Percentiles rank a stretch among this genome's conserved stretches.
These are phyloP conservation scores for Alternaria triticimaculans DNA, from an alignment of 2,329 filamentous ascomycete genomes.

Conservation along the genomic window DNA sequence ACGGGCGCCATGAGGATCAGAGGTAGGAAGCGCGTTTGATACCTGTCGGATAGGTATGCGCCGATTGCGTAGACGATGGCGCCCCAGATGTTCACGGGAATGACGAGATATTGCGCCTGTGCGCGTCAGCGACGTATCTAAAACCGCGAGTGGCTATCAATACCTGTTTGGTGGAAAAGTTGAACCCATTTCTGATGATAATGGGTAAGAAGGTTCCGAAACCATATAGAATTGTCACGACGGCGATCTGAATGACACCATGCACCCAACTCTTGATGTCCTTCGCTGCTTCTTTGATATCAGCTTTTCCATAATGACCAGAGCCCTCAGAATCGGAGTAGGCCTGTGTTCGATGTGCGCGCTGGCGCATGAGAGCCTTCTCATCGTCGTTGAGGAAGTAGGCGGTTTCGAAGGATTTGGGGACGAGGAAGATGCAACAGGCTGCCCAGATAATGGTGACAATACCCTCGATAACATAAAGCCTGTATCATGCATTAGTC, in stretches of 20 bases:
- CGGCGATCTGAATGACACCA: constrained; percentile 49
- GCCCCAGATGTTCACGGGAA: constrained; percentile 53
- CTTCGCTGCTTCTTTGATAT: constrained; percentile 42
- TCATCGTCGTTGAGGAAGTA: constrained; percentile 43
- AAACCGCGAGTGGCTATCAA: not conserved
- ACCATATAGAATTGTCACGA: constrained; percentile 49
- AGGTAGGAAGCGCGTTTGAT: constrained; percentile 48
- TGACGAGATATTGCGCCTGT: constrained; percentile 48
- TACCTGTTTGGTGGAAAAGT: constrained; percentile 50
- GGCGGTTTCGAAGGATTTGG: constrained; percentile 41
- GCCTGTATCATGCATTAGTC: constrained; percentile 9
- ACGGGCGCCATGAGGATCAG: constrained; percentile 42
- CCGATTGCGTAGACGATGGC: constrained; percentile 50
- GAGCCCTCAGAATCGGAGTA: constrained; percentile 40
- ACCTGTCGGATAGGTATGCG: constrained; percentile 49
- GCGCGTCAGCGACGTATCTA: accelerated
- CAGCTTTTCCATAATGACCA: constrained; percentile 36
- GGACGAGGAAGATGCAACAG: constrained; percentile 39
- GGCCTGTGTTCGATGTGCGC: constrained; percentile 37
- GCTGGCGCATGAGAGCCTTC: constrained; percentile 37
- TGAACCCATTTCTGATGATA: constrained; percentile 51
- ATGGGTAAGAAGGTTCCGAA: constrained; percentile 54
- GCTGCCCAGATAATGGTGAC: constrained; percentile 39
- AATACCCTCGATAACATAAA: constrained; percentile 42
- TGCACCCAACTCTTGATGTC: constrained; percentile 44